A percentile compares a stretch with the other conserved stretches of the same genome.
Conservation (phyloP, 495 filamentous ascomycete species). For the Neurospora sp. region DNA sequence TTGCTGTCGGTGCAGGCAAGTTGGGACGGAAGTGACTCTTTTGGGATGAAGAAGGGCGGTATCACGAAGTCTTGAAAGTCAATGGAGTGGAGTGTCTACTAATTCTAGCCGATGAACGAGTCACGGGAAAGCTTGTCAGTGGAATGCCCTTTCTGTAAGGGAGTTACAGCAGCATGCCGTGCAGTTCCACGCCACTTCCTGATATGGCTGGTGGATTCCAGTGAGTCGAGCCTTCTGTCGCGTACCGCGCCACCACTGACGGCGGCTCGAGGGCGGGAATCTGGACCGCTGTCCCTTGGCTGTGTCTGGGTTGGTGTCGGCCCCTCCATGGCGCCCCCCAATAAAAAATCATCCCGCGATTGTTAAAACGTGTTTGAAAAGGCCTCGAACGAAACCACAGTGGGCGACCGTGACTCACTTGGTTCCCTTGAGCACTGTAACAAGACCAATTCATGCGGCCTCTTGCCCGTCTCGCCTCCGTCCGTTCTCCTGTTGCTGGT, state of each 20-base stretch:
- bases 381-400: not conserved
- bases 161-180: not conserved
- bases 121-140: not conserved
- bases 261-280: not conserved
- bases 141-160: not conserved
- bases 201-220: not conserved
- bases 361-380: not conserved
- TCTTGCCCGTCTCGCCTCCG: slow-evolving; percentile 8
- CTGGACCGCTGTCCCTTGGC: not conserved
- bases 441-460: slow-evolving; percentile 16
- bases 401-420: slow-evolving; percentile 19
- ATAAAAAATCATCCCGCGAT: not conserved
- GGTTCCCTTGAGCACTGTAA: slow-evolving; percentile 9
- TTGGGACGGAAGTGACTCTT: not conserved
- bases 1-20: not conserved
- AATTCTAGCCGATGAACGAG: not conserved
- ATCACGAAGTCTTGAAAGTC: not conserved
- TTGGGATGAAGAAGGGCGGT: not conserved
- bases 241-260: not conserved
- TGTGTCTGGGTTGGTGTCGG: not conserved
- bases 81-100: not conserved
- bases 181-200: not conserved
- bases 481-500: slow-evolving; percentile 18
- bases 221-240: not conserved
- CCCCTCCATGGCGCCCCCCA: not conserved